Evolutionary conservation across 2,329 filamentous ascomycete species (phyloP).

Genomic region (Alternaria conjuncta): DNA sequence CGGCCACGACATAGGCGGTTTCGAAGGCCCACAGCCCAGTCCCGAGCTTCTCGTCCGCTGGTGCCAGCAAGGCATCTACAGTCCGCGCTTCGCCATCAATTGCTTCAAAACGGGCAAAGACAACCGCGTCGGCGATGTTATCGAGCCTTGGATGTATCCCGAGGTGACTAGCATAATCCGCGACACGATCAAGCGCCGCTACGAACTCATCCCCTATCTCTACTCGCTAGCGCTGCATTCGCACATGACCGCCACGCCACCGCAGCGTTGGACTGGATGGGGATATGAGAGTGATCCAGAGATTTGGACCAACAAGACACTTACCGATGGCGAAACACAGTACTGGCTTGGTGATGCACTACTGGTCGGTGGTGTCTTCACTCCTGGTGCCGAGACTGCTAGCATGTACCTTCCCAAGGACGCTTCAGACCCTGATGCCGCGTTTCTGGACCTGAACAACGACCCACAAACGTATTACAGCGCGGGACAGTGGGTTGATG

Average conservation of each 20-base stretch:
- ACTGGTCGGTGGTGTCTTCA: slow-evolving; percentile 71
- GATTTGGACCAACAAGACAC: slow-evolving; percentile 64
- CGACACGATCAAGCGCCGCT: slow-evolving; percentile 71
- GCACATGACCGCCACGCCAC: slow-evolving; percentile 66
- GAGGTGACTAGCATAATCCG: slow-evolving; percentile 68
- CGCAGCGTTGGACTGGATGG: slow-evolving; percentile 77
- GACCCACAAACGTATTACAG: slow-evolving; percentile 64
- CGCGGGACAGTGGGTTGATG: slow-evolving; percentile 61
- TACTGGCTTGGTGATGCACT: slow-evolving; percentile 75
- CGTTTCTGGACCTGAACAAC: slow-evolving; percentile 70
- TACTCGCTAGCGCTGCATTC: slow-evolving; percentile 70
- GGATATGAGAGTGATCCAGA: slow-evolving; percentile 71
- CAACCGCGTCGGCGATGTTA: slow-evolving; percentile 72
- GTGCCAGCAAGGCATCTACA: slow-evolving; percentile 74
- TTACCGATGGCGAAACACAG: slow-evolving; percentile 71
- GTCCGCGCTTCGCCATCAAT: slow-evolving; percentile 76
- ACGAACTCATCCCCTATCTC: slow-evolving; percentile 74
- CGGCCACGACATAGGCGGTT: slow-evolving; percentile 77
- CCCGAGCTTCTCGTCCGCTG: slow-evolving; percentile 75
- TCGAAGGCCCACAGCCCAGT: slow-evolving; percentile 74
- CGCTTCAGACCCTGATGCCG: slow-evolving; percentile 52
- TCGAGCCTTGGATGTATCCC: slow-evolving; percentile 80
- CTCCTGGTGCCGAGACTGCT: slow-evolving; percentile 61
- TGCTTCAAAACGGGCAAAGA: slow-evolving; percentile 77
- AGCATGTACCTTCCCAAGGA: slow-evolving; percentile 67